Evolutionary conservation across 345 rosid species (phyloP), one percentile per base, ranked within the genome.

Genomic region (Arabis alpina): DNA sequence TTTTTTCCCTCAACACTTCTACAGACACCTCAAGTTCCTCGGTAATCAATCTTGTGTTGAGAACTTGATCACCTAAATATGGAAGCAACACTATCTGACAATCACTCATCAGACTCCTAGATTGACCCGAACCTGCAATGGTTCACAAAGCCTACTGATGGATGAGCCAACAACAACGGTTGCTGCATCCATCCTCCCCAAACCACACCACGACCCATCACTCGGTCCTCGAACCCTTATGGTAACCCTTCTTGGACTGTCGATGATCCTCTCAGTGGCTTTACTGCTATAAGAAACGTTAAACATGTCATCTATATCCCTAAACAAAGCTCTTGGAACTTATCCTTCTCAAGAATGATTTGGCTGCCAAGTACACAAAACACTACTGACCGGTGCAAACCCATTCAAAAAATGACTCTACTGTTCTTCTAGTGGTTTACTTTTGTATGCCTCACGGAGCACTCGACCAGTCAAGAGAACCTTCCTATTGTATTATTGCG

Each of bases 351-450:
- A 0, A 81, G 58, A 3, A 4, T 45, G 40, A 60, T 15, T 57
- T 84, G 80, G 10, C 84, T 82, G 0, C 88, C 88, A 2, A 84
- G 43, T 34, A 82, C 82, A 57, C 86, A 82, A 12, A 14, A 84
- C 10, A 82, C 60, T 0, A 84, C 67, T 0, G 77, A 63, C 76
- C 0, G 50, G 28, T 24, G 48, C 55, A 3, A 76, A 84, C 13
- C 6, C 14, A 28, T 12, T 63, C 8, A 82, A 42, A 53, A 69
- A 23, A 0, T 60, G 61, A 4, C 9, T 42, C 63, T 74, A 66
- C 10, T n/a, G 7, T 9, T 76, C 81, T 45, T 82, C 85, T 4
- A 84, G 66, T 4, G 25, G 56, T 45, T 59, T 45, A 19, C n/a
- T 62, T 2, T 16, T 54, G 3, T 66, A 72, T 3, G 41, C 55